Evolutionary conservation across 257 asterid species (phyloP).

Genomic region (Voacanga thouarsii): DNA sequence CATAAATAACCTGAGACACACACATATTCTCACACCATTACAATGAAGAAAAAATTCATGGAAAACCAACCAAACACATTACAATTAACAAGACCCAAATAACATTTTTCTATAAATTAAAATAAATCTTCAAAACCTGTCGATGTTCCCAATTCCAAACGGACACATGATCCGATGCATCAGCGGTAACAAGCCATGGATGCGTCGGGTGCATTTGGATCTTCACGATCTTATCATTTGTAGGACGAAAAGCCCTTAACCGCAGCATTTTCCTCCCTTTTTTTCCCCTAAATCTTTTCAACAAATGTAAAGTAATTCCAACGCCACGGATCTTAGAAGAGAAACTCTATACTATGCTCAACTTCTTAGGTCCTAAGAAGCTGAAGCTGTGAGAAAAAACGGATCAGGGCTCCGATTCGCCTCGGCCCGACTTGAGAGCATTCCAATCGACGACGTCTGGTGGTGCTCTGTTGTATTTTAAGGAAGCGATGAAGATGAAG

Average conservation of each 20-base stretch:
- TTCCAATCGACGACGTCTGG: background rate
- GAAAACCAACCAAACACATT: slow-evolving; percentile 1
- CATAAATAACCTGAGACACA: slow-evolving; percentile 71
- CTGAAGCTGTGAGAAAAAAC: background rate
- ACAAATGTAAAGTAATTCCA: slow-evolving; percentile 5
- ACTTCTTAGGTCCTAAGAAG: background rate
- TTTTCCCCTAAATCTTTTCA: background rate
- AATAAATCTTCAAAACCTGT: slow-evolving; percentile 48
- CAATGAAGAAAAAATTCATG: background rate
- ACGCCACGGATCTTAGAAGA: slow-evolving; percentile 20
- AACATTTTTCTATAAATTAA: background rate
- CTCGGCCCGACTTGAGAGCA: background rate
- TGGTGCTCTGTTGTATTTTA: background rate
- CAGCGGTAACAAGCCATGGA: slow-evolving; percentile 98
- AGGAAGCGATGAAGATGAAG: background rate
- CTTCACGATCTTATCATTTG: slow-evolving; percentile 92
- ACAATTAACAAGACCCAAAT: background rate
- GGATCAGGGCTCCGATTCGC: background rate
- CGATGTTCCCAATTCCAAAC: slow-evolving; percentile 99
- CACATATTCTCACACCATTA: background rate
- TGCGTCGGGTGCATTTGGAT: slow-evolving; percentile 98
- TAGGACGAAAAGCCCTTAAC: slow-evolving; percentile 89
- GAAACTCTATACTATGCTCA: background rate
- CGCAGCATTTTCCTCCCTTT: slow-evolving; percentile 46
- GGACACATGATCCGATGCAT: slow-evolving; percentile 98